phyloP scores from a whole-genome alignment of 148 eudicot species.

The Fagopyrum tataricum region DNA sequence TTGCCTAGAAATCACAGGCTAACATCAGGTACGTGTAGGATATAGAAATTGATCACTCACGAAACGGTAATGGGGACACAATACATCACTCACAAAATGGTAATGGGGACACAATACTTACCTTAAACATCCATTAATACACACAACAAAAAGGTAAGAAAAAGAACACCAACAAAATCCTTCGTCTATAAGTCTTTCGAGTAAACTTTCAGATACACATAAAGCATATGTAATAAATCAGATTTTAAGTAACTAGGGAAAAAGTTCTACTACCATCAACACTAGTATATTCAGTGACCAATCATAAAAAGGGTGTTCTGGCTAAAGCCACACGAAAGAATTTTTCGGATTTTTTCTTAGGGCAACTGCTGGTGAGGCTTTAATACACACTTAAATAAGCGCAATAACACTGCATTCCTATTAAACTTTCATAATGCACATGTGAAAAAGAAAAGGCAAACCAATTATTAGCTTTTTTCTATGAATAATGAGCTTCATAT shows the following conservation, averaged over 20 bases:
- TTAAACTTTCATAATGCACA: background rate
- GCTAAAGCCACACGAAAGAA: background rate
- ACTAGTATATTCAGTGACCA: background rate
- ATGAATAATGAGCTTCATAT: too few species aligned
- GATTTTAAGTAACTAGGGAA: background rate
- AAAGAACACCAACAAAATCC: background rate
- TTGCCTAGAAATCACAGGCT: background rate
- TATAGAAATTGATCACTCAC: background rate
- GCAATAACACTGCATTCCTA: background rate
- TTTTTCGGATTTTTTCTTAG: background rate
- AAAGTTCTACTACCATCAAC: background rate
- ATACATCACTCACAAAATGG: background rate
- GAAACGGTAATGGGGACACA: background rate
- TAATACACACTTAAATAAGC: background rate
- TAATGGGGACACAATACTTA: background rate
- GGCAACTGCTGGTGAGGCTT: background rate
- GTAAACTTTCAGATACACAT: background rate
- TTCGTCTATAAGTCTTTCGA: background rate
- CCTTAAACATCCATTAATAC: background rate
- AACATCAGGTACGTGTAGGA: background rate
- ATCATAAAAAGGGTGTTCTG: background rate
- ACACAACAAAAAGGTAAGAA: background rate
- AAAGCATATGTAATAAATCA: background rate
- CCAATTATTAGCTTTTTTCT: too few species aligned
- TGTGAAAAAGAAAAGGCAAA: background rate